Conservation (phyloP, 2,329 filamentous ascomycete genomes). For the Exophiala xenobiotica region DNA sequence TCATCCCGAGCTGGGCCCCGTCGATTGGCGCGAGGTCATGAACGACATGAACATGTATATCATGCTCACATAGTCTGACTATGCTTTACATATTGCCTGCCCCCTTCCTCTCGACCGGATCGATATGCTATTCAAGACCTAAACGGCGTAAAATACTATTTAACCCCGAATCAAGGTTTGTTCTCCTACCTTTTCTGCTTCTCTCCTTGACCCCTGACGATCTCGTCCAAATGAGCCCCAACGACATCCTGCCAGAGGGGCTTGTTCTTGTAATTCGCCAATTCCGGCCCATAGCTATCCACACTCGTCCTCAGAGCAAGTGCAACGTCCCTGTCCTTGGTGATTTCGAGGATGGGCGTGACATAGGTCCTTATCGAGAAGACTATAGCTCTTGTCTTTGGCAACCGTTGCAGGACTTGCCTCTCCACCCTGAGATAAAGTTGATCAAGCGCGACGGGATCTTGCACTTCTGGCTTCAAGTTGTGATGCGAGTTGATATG, state of each 20-base stretch:
- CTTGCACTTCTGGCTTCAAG: not conserved
- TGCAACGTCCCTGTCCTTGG: constrained; percentile 3
- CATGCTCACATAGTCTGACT: too few species aligned
- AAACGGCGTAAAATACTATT: too few species aligned
- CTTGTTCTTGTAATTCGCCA: constrained; percentile 8
- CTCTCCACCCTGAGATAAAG: constrained; percentile 3
- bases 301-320: constrained; percentile 4
- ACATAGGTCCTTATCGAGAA: constrained; percentile 7
- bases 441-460: constrained; percentile 1
- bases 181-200: too few species aligned
- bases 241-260: constrained; percentile 4
- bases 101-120: too few species aligned
- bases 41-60: constrained; percentile 8
- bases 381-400: constrained; percentile 1
- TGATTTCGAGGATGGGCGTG: constrained; percentile 4
- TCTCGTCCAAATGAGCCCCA: constrained; percentile 1
- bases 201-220: not conserved
- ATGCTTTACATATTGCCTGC: too few species aligned
- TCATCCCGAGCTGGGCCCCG: not conserved
- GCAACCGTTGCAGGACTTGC: constrained; percentile 6
- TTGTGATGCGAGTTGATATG: constrained; percentile 11
- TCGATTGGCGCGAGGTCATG: constrained; percentile 15
- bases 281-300: constrained; percentile 2
- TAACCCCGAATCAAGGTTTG: too few species aligned
- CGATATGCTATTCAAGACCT: too few species aligned